phyloP scores from a whole-genome alignment of 805 yeast genomes.

The Candida manassasensis region DNA sequence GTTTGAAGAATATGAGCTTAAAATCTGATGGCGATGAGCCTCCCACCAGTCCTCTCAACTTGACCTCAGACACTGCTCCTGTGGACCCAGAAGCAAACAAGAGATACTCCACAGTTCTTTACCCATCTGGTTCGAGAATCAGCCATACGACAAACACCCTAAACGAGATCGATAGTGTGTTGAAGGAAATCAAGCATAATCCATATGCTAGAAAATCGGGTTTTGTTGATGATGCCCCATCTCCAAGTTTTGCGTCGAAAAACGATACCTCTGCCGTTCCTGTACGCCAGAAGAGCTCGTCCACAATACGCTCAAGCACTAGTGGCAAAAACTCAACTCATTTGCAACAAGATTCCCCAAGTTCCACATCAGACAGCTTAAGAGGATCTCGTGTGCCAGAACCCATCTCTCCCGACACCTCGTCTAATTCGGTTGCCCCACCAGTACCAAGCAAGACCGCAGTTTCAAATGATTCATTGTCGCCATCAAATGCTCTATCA shows the following conservation, averaged over 20 bases:
- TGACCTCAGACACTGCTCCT: too few species aligned
- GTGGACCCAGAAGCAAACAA: too few species aligned
- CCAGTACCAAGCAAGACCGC: not conserved
- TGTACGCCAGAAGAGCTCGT: not conserved
- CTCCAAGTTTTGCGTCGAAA: not conserved
- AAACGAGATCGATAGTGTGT: conserved; percentile 69
- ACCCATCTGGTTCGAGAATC: not conserved
- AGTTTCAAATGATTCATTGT: not conserved
- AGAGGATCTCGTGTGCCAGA: not conserved
- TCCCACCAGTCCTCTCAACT: too few species aligned
- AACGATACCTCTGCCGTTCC: not conserved
- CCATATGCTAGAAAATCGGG: not conserved
- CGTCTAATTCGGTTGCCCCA: not conserved
- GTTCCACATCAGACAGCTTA: not conserved
- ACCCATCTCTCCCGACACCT: not conserved
- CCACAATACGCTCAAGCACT: not conserved
- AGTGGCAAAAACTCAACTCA: not conserved
- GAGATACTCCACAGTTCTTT: not conserved
- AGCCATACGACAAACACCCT: conserved; percentile 20
- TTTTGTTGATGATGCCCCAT: not conserved
- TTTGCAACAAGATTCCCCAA: not conserved
- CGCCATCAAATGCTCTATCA: conserved; percentile 32
- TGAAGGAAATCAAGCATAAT: conserved; percentile 49
- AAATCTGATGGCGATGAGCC: too few species aligned
- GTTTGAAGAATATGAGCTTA: too few species aligned